Evolutionary conservation across 768 basidiomycete species (phyloP).

Genomic region (Leccinum fibrillosum): DNA sequence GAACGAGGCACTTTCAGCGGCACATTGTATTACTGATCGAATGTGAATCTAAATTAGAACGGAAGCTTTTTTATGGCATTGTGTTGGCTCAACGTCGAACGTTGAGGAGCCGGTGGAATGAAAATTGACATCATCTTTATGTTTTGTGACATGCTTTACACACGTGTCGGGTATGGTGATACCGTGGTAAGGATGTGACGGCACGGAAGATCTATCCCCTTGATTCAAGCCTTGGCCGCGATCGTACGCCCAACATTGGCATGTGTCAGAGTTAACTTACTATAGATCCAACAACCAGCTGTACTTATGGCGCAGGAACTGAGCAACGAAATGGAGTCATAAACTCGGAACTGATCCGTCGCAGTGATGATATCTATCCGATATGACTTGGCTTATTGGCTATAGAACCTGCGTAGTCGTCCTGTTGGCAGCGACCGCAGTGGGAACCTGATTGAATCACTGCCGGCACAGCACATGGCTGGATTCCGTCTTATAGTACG

Average conservation of each 20-base stretch:
- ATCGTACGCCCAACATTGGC: neutral
- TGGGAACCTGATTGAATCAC: neutral
- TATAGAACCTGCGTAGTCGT: neutral
- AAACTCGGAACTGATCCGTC: neutral
- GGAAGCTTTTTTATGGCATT: neutral
- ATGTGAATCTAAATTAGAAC: neutral
- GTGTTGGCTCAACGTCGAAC: neutral
- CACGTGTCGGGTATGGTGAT: conserved; percentile 5
- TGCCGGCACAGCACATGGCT: neutral
- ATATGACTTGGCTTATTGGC: neutral
- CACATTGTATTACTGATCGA: neutral
- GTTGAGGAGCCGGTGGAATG: neutral
- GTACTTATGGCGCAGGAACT: neutral
- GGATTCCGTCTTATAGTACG: neutral
- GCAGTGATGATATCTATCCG: neutral
- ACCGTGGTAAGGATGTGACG: neutral
- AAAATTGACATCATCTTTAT: neutral
- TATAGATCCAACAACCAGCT: neutral
- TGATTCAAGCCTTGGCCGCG: neutral
- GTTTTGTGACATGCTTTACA: conserved; percentile 4
- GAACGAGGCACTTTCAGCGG: neutral
- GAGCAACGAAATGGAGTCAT: neutral
- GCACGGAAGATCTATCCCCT: neutral
- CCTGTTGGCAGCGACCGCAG: neutral
- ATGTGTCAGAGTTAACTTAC: neutral